Evolutionary conservation across 345 rosid species (phyloP).

Genomic region (Aquilaria yunnanensis): DNA sequence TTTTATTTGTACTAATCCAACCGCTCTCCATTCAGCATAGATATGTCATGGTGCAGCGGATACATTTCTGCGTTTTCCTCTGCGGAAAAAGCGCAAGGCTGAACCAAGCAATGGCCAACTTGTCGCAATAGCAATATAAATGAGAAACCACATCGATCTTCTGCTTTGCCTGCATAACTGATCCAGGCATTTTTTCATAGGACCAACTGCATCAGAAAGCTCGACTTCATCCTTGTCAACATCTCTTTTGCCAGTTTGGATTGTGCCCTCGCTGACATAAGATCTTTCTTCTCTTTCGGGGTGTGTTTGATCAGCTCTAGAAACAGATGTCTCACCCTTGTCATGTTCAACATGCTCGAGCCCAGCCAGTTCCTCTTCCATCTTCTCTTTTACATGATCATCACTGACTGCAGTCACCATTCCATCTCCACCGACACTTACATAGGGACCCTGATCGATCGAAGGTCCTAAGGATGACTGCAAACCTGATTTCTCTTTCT

Average conservation of each 20-base stretch:
- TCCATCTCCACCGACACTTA: conserved; percentile 60
- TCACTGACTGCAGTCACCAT: conserved; percentile 53
- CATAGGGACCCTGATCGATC: conserved; percentile 63
- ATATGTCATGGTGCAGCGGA: conserved; percentile 5
- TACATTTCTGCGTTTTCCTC: conserved; percentile 37
- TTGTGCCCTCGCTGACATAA: background rate
- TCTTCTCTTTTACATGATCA: conserved; percentile 22
- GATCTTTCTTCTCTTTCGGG: conserved; percentile 17
- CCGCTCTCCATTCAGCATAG: too few relatives aligned
- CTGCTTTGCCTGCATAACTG: conserved; percentile 30
- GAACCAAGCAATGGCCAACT: conserved; percentile 64
- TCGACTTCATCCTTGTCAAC: conserved; percentile 18
- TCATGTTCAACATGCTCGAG: background rate
- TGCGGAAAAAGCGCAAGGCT: conserved; percentile 27
- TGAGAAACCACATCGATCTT: conserved; percentile 49
- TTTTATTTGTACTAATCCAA: too few relatives aligned
- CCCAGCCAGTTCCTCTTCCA: conserved; percentile 10
- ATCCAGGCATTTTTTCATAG: conserved; percentile 32
- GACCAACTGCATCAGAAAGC: conserved; percentile 15
- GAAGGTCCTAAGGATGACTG: conserved; percentile 31
- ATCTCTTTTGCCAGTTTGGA: conserved; percentile 18
- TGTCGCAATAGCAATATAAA: conserved; percentile 46
- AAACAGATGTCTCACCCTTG: conserved; percentile 5
- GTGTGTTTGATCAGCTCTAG: conserved; percentile 19
- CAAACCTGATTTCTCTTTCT: conserved; percentile 22